Evolutionary conservation across 2,329 filamentous ascomycete genomes (phyloP), one percentile per base, ranked within the genome.

Genomic region (Neophaeococcomyces aloes): DNA sequence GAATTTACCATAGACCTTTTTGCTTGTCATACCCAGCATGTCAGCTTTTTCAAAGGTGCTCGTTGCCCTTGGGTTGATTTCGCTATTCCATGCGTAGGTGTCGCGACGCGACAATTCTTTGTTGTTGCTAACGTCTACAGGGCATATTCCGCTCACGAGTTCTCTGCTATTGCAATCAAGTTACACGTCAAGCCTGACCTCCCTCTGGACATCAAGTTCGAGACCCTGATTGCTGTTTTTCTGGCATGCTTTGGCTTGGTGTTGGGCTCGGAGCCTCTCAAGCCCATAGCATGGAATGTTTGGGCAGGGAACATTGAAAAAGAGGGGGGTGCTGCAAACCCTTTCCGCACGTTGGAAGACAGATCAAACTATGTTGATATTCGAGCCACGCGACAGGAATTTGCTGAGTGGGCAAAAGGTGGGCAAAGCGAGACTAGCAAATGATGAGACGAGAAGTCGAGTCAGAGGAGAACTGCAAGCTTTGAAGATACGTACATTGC

Each of bases 111-210:
- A 7, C 34, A 17, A 29, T 35, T 30, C 23, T 38, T 31, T 47
- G 38, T 18, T 42, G 59, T 39, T 38, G 36, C 48, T 33, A 27
- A 31, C 21, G 29, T 19, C 34, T 36, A 34, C 60, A 98, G 91
- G 51, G 93, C 88, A 67, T 98, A 96, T 67, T 98, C 91, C 40
- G 87, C 88, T 36, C 84, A 94, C 65, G 91, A 98, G 67, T 85
- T 94, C 67, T 83, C 86, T 5, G 72, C 79, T 17, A 75, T 94
- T 38, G 56, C 66, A 2, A 53, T 62, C 40, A 53, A 52, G 38
- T 29, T 47, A 6, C 51, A 51, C 38, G 53, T 48, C 25, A 49
- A 46, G 19, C 51, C 61, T 51, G 46, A 62, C 42, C 73, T 96
- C 1, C 89, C 91, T 0, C 66, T 84, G 49, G 91, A 98, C 59